Evolutionary conservation across 768 basidiomycete species (phyloP).

Genomic region (Lactifluus pinguis): DNA sequence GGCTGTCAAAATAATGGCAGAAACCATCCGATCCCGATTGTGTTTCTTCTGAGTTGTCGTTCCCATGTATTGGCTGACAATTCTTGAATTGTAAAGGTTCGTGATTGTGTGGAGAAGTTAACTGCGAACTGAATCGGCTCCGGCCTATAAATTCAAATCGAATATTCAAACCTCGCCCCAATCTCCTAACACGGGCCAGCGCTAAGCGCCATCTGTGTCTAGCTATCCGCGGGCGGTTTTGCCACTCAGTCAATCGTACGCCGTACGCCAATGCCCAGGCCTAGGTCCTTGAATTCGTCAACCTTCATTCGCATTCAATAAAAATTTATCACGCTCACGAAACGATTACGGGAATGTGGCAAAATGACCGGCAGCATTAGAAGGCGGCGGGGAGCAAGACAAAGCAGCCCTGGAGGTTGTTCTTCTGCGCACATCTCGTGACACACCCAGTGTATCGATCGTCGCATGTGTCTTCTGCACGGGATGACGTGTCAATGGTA

Average conservation of each 20-base stretch:
- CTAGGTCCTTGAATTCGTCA: conserved; percentile 76
- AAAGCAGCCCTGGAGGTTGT: conserved; percentile 68
- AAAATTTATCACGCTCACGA: conserved; percentile 43
- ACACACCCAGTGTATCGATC: conserved; percentile 52
- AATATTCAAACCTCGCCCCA: conserved; percentile 83
- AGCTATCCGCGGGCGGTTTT: conserved; percentile 70
- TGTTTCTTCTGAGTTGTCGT: conserved; percentile 34
- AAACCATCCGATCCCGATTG: conserved; percentile 76
- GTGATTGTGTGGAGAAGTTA: conserved; percentile 19
- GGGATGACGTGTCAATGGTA: conserved; percentile 34
- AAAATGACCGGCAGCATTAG: conserved; percentile 62
- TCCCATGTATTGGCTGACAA: conserved; percentile 31
- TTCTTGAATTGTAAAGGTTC: conserved; percentile 39
- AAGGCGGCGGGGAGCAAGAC: conserved; percentile 40
- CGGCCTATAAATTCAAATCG: conserved; percentile 79
- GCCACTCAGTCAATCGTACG: conserved; percentile 60
- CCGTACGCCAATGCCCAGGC: conserved; percentile 45
- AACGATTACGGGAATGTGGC: conserved; percentile 49
- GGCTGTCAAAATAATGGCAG: conserved; percentile 79
- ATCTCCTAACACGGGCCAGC: conserved; percentile 68
- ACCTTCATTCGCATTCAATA: conserved; percentile 68
- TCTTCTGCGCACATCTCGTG: conserved; percentile 53
- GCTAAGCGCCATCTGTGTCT: conserved; percentile 68
- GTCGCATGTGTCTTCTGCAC: conserved; percentile 36
- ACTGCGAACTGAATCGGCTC: conserved; percentile 68